Evolutionary conservation across 345 rosid genomes (phyloP).

Genomic region (Barbarea vulgaris): DNA sequence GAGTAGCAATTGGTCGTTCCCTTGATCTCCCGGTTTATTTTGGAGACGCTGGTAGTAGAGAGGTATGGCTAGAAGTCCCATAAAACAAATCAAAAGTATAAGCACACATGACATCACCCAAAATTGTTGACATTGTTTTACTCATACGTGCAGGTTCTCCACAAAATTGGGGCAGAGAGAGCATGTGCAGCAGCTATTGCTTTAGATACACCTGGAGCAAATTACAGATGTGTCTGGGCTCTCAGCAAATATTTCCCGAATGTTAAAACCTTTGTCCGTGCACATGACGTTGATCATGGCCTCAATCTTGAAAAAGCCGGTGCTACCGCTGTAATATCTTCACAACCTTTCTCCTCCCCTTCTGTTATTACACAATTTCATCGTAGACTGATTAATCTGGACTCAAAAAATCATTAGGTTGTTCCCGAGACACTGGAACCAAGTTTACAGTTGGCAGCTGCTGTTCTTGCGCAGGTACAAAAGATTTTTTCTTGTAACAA

Average conservation of each 20-base stretch:
- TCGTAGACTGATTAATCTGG: neutral
- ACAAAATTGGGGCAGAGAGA: constrained; percentile 94
- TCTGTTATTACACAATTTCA: neutral
- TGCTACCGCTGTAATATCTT: constrained; percentile 79
- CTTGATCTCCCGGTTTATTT: constrained; percentile 96
- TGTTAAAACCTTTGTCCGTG: constrained; percentile 97
- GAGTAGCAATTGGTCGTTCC: constrained; percentile 93
- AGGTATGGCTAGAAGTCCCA: constrained; percentile 50
- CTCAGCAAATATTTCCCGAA: constrained; percentile 94
- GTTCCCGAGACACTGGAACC: constrained; percentile 99
- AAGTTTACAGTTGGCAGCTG: constrained; percentile 97
- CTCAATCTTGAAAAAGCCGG: constrained; percentile 97
- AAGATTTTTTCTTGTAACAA: neutral
- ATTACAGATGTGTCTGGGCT: constrained; percentile 99
- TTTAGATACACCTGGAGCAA: constrained; percentile 96
- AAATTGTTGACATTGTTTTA: neutral
- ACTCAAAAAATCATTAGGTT: constrained; percentile 55
- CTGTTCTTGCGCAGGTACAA: constrained; percentile 96
- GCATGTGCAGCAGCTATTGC: constrained; percentile 98
- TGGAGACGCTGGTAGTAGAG: constrained; percentile 99
- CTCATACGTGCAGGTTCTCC: constrained; percentile 64
- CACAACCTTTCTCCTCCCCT: neutral
- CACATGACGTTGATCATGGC: constrained; percentile 97
- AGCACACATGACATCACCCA: neutral
- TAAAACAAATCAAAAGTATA: neutral